A percentile compares a stretch with the other conserved stretches of the same genome.
Conservation (phyloP, 306 rosid species). For the Casuarina equisetifolia region DNA sequence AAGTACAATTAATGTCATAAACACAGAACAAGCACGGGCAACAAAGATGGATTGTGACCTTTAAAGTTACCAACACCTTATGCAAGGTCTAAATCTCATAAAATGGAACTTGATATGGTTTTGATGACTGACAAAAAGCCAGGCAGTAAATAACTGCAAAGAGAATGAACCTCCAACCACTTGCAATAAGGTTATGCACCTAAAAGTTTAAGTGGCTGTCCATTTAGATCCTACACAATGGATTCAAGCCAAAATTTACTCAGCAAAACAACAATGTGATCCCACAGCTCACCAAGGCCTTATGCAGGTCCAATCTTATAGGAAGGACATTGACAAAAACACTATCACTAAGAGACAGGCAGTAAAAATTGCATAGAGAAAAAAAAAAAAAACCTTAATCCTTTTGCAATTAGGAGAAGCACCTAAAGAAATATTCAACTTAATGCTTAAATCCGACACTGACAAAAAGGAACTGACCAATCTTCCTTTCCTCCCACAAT, state of each 20-base stretch:
- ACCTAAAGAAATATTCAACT: not conserved
- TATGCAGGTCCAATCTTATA: slow-evolving; percentile 14
- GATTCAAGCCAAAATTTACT: not conserved
- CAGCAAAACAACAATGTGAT: not conserved
- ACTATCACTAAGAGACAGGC: slow-evolving; percentile 11
- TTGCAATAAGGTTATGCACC: not conserved
- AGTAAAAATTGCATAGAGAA: not conserved
- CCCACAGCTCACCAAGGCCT: not conserved
- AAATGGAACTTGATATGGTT: not conserved
- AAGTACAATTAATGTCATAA: not conserved
- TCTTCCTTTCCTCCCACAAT: not conserved
- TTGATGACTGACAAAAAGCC: slow-evolving; percentile 4
- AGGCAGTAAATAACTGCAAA: not conserved
- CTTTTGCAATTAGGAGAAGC: not conserved
- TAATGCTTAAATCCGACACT: not conserved
- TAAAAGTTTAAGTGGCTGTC: not conserved
- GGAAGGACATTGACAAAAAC: slow-evolving; percentile 6
- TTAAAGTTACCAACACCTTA: not conserved
- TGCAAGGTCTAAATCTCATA: slow-evolving; percentile 8
- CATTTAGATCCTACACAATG: not conserved
- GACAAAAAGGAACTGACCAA: not conserved
- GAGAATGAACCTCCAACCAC: not conserved
- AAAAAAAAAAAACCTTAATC: not conserved
- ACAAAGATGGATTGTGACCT: not conserved
- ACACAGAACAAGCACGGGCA: slow-evolving; percentile 2